Conservation (phyloP, 305 asterid species). For the Striga hermonthica region DNA sequence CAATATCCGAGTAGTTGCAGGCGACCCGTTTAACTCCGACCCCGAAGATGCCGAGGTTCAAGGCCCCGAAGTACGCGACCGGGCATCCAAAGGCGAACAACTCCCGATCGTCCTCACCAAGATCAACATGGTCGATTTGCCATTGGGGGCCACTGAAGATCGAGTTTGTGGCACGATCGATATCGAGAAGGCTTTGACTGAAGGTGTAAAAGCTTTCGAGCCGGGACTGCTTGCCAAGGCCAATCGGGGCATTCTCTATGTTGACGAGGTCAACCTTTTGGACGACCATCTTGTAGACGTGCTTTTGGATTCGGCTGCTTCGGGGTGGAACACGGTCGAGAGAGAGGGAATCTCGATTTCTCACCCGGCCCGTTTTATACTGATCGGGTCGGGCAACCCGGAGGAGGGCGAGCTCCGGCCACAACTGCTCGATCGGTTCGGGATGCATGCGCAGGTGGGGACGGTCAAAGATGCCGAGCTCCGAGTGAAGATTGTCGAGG, state of each 20-base stretch:
- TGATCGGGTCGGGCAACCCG: conserved; percentile 91
- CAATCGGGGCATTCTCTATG: conserved; percentile 85
- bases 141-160: conserved; percentile 93
- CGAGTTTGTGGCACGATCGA: conserved; percentile 95
- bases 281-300: conserved; percentile 96
- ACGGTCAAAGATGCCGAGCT: conserved; percentile 94
- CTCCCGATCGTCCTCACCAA: conserved; percentile 53
- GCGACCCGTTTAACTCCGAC: conserved; percentile 88
- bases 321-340: conserved; percentile 92
- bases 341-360: conserved; percentile 95
- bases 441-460: conserved; percentile 98
- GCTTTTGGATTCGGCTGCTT: conserved; percentile 88
- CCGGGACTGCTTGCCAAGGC: conserved; percentile 96
- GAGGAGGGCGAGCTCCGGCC: conserved; percentile 99
- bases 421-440: conserved; percentile 93
- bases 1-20: conserved; percentile 64
- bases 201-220: conserved; percentile 95
- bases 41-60: conserved; percentile 86
- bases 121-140: conserved; percentile 91
- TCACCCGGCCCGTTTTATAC: conserved; percentile 90
- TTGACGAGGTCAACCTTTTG: conserved; percentile 93
- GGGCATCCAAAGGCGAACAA: conserved; percentile 48
- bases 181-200: conserved; percentile 91
- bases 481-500: conserved; percentile 86
- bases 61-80: conserved; percentile 75